Base-by-base conservation (phyloP, 164 flowering plant species). In the Magnolia officinalis region DNA sequence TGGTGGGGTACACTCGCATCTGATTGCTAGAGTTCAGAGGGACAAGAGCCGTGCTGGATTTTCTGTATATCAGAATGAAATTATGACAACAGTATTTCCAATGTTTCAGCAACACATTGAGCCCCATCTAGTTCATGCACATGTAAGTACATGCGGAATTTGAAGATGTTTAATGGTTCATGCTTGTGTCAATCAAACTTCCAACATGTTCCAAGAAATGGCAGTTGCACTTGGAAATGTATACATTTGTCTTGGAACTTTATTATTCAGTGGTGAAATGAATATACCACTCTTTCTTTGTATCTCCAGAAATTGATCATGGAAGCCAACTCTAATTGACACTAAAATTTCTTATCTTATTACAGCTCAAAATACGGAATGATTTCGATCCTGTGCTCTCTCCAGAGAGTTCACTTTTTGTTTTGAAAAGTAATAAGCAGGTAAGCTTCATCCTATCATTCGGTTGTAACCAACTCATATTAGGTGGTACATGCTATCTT, bases 371-470 rank as follows among this genome's bases (percentile, higher is more conserved):
- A 87, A 94, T 96, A 63, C 91, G 98, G 73, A 96, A 96, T 84
- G 99, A 96, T 85, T 96, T 94, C 85, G 99, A 96, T 83, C 99
- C 99, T 31, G 98, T 96, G 75, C 94, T 92, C 77, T 96, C 99
- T 63, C 98, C 99, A 5, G 99, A 96, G 87, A 96, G 99, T 82
- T 96, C 98, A 67, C 83, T 96, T 78, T 96, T 96, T 83, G 93
- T 96, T 68, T 81, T 96, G 83, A 96, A 96, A 88, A 94, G 98
- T 80, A 92, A 93, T 78, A 93, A 90, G 80, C 92, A 94, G 85
- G 99, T 96, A 84, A 72, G 82, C 52, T 50, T 16, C 21, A 63
- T 68, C 50, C 13, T 20, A 67, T 69, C 29, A 11, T 67, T 21
- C 8, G 45, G 45, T 73, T 71, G 37, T 69, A 0, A 21, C 21